Evolutionary conservation across 179 eudicot genomes (phyloP).

Genomic region (Beta corolliflora): DNA sequence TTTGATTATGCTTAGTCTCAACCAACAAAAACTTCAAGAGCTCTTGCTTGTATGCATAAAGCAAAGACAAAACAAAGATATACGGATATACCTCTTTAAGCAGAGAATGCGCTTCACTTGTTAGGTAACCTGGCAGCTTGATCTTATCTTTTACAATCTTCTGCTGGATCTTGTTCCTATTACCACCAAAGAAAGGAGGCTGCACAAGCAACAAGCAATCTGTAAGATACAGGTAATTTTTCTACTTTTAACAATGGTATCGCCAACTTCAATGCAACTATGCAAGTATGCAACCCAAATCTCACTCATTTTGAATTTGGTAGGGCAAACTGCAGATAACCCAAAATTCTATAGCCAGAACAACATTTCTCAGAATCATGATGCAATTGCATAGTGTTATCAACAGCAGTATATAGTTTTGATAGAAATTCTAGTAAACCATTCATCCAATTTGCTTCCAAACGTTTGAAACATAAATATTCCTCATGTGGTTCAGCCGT

Average conservation of each 20-base stretch:
- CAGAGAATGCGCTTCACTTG: constrained; percentile 86
- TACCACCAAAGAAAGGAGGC: constrained; percentile 89
- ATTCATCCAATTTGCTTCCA: not conserved
- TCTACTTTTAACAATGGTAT: not conserved
- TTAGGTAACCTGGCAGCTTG: constrained; percentile 73
- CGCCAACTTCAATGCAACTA: not conserved
- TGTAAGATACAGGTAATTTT: not conserved
- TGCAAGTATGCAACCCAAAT: not conserved
- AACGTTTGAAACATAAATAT: not conserved
- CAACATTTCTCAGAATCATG: not conserved
- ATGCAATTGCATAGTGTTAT: not conserved
- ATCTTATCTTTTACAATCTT: constrained; percentile 81
- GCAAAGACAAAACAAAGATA: not conserved
- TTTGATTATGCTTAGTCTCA: not conserved
- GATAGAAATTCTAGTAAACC: not conserved
- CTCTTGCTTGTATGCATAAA: not conserved
- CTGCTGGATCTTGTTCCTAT: constrained; percentile 66
- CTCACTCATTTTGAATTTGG: not conserved
- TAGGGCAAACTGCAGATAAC: not conserved
- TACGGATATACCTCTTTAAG: constrained; percentile 63
- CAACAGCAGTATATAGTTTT: not conserved
- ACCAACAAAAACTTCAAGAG: not conserved
- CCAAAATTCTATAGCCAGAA: not conserved
- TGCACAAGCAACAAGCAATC: constrained; percentile 36
- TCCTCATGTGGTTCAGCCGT: not conserved